Evolutionary conservation across 352 stramenopile genomes (phyloP).

Genomic region (Aphanomyces invadans): DNA sequence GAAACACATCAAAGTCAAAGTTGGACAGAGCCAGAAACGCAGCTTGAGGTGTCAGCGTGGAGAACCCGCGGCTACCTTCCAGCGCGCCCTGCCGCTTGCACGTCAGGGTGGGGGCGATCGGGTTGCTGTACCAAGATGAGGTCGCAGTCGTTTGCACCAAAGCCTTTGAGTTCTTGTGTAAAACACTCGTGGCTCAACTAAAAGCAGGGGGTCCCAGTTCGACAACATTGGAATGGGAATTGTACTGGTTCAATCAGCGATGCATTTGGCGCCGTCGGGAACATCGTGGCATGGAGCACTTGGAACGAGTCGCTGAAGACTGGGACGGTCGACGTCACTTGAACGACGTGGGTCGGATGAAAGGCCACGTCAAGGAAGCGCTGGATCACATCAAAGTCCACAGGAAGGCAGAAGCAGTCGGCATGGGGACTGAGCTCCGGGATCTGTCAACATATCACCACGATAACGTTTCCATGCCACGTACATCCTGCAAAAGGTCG

Average conservation of each 20-base stretch:
- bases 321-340: slow-evolving; percentile 36
- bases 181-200: slow-evolving; percentile 1
- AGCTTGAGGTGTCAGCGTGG: slow-evolving; percentile 37
- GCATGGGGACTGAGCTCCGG: slow-evolving; percentile 69
- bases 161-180: slow-evolving; percentile 35
- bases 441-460: slow-evolving; percentile 34
- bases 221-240: neutral
- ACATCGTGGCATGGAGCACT: slow-evolving; percentile 37
- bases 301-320: slow-evolving; percentile 55
- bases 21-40: slow-evolving; percentile 48
- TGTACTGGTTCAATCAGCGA: too few species aligned
- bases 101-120: too few species aligned
- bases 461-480: too few species aligned
- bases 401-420: slow-evolving; percentile 73
- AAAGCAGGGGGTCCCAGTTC: neutral
- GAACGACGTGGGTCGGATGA: neutral
- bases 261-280: too few species aligned
- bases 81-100: slow-evolving; percentile 13
- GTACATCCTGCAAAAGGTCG: slow-evolving; percentile 38
- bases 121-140: slow-evolving; percentile 57
- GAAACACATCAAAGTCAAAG: slow-evolving; percentile 74
- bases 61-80: neutral
- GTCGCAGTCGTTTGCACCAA: slow-evolving; percentile 67
- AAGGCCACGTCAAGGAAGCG: slow-evolving; percentile 34
- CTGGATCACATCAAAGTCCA: slow-evolving; percentile 63